phyloP scores from a whole-genome alignment of 2,329 filamentous ascomycete genomes.

The Chaetoscypha palmicola region DNA sequence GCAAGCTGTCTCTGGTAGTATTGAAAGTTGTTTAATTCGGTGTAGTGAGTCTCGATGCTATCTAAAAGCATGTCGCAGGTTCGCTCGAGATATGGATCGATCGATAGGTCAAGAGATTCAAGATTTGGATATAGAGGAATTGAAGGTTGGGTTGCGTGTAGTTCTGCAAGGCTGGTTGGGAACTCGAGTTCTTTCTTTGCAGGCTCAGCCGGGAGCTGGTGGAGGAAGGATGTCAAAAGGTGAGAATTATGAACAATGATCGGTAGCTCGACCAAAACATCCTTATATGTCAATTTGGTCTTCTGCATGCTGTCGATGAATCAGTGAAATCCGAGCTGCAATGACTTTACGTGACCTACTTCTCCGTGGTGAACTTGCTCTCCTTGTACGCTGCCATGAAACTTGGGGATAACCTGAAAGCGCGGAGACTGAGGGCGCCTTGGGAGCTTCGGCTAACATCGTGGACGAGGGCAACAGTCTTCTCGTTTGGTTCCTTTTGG shows the following conservation, averaged over 20 bases:
- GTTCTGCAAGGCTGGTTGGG: conserved; percentile 71
- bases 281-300: conserved; percentile 85
- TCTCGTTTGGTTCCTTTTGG: conserved; percentile 85
- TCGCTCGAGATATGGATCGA: conserved; percentile 97
- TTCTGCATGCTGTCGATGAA: conserved; percentile 68
- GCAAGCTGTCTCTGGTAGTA: conserved; percentile 91
- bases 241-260: conserved; percentile 93
- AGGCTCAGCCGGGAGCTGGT: conserved; percentile 72
- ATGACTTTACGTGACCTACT: conserved; percentile 48
- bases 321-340: not conserved
- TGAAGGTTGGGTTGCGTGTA: conserved; percentile 57
- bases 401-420: conserved; percentile 78
- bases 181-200: conserved; percentile 62
- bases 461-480: conserved; percentile 82
- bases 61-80: conserved; percentile 94
- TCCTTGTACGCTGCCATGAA: conserved; percentile 95
- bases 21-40: conserved; percentile 98
- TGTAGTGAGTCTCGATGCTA: conserved; percentile 96
- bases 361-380: conserved; percentile 91
- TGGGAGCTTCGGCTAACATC: conserved; percentile 94
- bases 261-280: conserved; percentile 86
- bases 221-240: conserved; percentile 88
- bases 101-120: conserved; percentile 78
- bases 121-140: conserved; percentile 77
- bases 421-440: conserved; percentile 80